Base-by-base conservation (phyloP, 306 rosid genomes). In the Sechiopsis laciniata region DNA sequence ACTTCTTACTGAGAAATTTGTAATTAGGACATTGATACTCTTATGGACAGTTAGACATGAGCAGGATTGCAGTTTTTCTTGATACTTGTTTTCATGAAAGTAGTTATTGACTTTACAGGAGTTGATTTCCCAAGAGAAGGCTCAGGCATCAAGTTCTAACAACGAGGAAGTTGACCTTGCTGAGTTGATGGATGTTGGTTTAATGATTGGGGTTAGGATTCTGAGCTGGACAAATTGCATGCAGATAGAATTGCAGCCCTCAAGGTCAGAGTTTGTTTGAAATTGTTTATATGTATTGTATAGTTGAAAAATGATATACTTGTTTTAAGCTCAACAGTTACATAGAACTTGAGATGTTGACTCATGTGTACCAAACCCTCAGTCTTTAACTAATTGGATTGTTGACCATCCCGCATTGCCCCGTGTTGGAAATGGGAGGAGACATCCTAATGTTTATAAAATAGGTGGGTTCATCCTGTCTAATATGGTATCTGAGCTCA, bases 161-260 rank as follows among this genome's bases (percentile, higher is more conserved):
- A 81, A 87, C 51, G 79, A 93, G 77, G 96, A 90, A 68, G 91
- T 94, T 66, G 95, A 94, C 82, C 94, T 93, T 55, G 97, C 90
- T 74, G 97, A 93, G 20, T 86, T 93, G 76, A 93, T 93, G 98
- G 98, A 93, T 76, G 98, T 90, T 80, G 80, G 98, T 64, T 74
- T 48, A 22, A 11, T 55, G 73, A 69, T 19, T 59, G 65, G 71
- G 76, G 78, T 80, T 83, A 94, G 98, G 98, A 94, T 83, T 97
- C 98, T 10, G 98, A 90, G 83, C 82, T 88, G 86, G 98, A 93
- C 79, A 93, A 90, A 78, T 55, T 93, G 89, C 98, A 93, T 68
- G 96, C 98, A 0, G 97, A 93, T 74, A 83, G 98, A 79, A 87
- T 93, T 79, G 91, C 91, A 40, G 91, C 96, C 51, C 87, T 93